phyloP scores from a whole-genome alignment of 805 yeast genomes.

The Kodamaea laetipori region DNA sequence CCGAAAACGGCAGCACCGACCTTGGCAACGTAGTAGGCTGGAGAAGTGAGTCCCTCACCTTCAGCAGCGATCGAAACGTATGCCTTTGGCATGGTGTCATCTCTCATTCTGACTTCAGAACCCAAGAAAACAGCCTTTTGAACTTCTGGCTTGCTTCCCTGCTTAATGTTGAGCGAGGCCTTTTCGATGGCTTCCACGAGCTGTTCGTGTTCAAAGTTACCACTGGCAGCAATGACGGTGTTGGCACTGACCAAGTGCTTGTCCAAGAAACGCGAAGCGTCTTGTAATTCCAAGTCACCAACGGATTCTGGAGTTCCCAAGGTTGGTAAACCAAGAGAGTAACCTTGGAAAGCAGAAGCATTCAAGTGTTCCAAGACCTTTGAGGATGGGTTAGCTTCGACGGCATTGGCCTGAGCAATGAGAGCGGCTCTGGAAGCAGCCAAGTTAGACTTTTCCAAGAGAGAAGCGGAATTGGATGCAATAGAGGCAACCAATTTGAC shows the following conservation, averaged over 20 bases:
- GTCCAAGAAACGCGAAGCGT: slow-evolving; percentile 56
- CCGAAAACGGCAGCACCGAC: slow-evolving; percentile 68
- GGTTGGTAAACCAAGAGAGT: slow-evolving; percentile 75
- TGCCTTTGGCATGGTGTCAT: slow-evolving; percentile 81
- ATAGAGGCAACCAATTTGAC: slow-evolving; percentile 51
- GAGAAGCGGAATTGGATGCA: slow-evolving; percentile 39
- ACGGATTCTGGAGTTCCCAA: slow-evolving; percentile 73
- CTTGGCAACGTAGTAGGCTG: slow-evolving; percentile 67
- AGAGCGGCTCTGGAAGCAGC: slow-evolving; percentile 49
- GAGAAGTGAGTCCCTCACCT: slow-evolving; percentile 66
- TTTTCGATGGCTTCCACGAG: slow-evolving; percentile 67
- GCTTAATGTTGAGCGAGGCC: slow-evolving; percentile 46
- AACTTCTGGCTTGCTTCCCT: slow-evolving; percentile 51
- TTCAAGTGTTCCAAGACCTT: slow-evolving; percentile 74
- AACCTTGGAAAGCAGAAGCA: slow-evolving; percentile 85
- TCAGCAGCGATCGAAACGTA: slow-evolving; percentile 74
- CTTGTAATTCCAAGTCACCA: slow-evolving; percentile 56
- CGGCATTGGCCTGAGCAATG: slow-evolving; percentile 48
- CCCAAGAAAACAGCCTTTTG: slow-evolving; percentile 73
- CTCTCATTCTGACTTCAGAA: slow-evolving; percentile 86
- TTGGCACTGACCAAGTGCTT: slow-evolving; percentile 63
- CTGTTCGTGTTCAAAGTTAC: slow-evolving; percentile 69
- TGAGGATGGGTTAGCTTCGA: slow-evolving; percentile 58
- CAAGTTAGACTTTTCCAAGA: slow-evolving; percentile 48
- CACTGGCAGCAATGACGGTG: slow-evolving; percentile 68